Base-by-base conservation (phyloP, 768 basidiomycete genomes). In the Lactarius indigo region DNA sequence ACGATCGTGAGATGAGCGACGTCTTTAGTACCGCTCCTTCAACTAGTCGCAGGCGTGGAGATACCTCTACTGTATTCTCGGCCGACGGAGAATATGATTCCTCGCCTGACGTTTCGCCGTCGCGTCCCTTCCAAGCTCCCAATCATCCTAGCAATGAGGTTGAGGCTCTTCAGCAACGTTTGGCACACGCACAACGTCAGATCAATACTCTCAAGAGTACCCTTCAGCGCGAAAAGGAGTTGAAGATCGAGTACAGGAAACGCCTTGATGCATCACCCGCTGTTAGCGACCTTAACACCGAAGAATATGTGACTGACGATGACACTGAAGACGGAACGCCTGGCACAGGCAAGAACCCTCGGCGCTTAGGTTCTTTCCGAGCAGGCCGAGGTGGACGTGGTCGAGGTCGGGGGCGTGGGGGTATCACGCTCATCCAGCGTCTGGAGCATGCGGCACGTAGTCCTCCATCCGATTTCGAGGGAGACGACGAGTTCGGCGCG, bases 171-270 rank as follows among this genome's bases (percentile, higher is more conserved):
- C 88, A 92, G 66, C 89, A 93, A 73, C 82, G 88, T 31, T 81
- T 95, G 41, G 89, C 91, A 13, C 92, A 94, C 75, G 91, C 94
- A 5, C 92, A 95, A 75, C 81, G 93, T 66, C 92, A 93, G 73
- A 88, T 95, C 72, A 84, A 81, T 68, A 93, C 92, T 18, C 84
- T 95, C 67, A 91, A 92, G 73, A 85, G 88, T 57, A 87, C 88
- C 1, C 75, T 95, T 61, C 85, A 87, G 72, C 82, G 92, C 65
- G 94, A 95, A 83, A 94, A 93, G 78, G 89, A 92, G 79, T 78
- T 87, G 63, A 85, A 89, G 39, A 84, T 92, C 74, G 88, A 89
- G 62, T 85, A 85, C 57, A 68, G 70, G 65, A 80, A 78, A 72
- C 79, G 86, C 64, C 82, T 81, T 73, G 76, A 89, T 30, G 82